Base-by-base conservation (phyloP, 495 filamentous ascomycete genomes). In the Aspergillus wentii region DNA sequence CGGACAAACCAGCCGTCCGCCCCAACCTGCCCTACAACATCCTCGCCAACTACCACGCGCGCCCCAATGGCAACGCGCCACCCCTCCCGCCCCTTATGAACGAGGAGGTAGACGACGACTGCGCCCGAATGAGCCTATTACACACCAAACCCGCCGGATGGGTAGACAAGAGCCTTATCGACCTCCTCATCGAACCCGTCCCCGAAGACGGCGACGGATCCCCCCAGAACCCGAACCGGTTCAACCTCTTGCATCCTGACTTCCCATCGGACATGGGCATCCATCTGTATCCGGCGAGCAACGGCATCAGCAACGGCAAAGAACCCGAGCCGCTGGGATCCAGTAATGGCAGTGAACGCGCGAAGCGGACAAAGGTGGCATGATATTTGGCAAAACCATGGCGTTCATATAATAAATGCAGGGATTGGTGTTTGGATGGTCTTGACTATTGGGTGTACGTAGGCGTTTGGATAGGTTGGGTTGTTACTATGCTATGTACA, bases 21-120 rank as follows among this genome's bases (percentile, higher is more conserved):
- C 76, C 80, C 3, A 79, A 77, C 40, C 67, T 84, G 23, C 82
- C 82, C 3, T 82, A 82, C 18, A 65, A 81, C 37, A 62, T 51
- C 59, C 73, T 61, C 40, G 68, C 50, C 62, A 76, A 52, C 67
- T 74, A 55, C 74, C 59, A 61, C 30, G 51, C 66, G 19, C 58
- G 68, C 31, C 44, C 57, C 30, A 71, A 66, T 42, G 65, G 62
- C 33, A 70, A 62, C 33, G 52, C 74, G 40, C 61, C 70, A 10
- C 68, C 73, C 0, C 68, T 78, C 8, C 69, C 69, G 2, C 57
- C 71, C 0, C 55, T 82, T 17, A 68, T 72, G 36, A 64, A 62
- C 14, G 75, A 81, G 17, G 80, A 84, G 28, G 71, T 74, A 9
- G 69, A 74, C 30, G 68, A 72, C 30, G 82, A 86, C 51, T 54